These are phyloP conservation scores for Tetraselmis chui DNA, from an alignment of 139 green algal species.

Conservation along the genomic window DNA sequence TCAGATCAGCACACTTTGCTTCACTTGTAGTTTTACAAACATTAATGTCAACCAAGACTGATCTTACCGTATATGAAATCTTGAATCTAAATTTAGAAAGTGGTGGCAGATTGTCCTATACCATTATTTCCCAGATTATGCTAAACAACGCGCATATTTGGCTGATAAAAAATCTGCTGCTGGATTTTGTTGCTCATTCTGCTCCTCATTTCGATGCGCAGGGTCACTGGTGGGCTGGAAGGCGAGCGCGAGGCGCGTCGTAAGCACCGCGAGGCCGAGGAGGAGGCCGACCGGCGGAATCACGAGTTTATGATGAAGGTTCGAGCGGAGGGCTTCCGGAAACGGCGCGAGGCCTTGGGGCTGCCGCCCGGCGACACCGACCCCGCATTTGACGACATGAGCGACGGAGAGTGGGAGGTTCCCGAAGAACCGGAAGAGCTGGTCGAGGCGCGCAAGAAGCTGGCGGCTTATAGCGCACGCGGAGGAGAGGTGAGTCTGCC, in stretches of 20 bases:
- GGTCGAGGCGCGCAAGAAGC: slow-evolving; percentile 24
- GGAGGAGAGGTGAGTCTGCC: background rate
- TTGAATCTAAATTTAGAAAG: no score
- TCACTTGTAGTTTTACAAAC: no score
- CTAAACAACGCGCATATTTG: no score
- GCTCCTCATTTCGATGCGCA: slow-evolving; percentile 19
- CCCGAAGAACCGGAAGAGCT: slow-evolving; percentile 42
- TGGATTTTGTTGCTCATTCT: no score
- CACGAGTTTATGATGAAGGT: slow-evolving; percentile 66
- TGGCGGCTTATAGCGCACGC: slow-evolving; percentile 10
- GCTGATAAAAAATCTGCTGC: no score
- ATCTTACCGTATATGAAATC: no score
- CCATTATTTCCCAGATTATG: no score
- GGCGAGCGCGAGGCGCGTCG: slow-evolving; percentile 62
- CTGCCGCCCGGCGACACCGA: slow-evolving; percentile 66
- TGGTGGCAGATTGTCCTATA: no score
- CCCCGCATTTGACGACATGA: slow-evolving; percentile 57
- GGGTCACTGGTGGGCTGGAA: slow-evolving; percentile 56
- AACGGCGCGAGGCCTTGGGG: slow-evolving; percentile 54
- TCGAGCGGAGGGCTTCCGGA: slow-evolving; percentile 44
- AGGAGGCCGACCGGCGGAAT: slow-evolving; percentile 38
- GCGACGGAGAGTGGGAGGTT: slow-evolving; percentile 19
- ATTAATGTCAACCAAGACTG: no score
- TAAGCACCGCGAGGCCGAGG: slow-evolving; percentile 40
- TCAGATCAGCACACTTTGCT: no score